These are phyloP conservation scores for Huntiella decipiens DNA, from an alignment of 2,329 filamentous ascomycete genomes.

Conservation along the genomic window DNA sequence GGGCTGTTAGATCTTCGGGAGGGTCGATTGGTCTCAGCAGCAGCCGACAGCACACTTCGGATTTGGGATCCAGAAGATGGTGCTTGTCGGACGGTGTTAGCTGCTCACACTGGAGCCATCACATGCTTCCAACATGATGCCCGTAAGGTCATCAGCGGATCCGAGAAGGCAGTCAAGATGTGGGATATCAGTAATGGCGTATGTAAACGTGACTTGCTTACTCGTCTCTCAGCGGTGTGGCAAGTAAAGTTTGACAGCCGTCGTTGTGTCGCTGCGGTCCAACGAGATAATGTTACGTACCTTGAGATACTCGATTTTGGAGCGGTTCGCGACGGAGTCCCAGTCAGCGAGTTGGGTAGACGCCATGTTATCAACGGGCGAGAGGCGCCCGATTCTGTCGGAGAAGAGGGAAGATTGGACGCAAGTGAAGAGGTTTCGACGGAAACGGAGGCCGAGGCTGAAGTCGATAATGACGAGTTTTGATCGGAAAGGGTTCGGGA, in stretches of 20 bases:
- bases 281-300: slow-evolving; percentile 80
- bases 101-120: slow-evolving; percentile 88
- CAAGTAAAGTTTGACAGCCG: slow-evolving; percentile 96
- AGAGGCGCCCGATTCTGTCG: no score
- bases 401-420: no score
- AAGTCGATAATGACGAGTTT: no score
- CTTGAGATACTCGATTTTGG: slow-evolving; percentile 97
- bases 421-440: no score
- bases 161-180: slow-evolving; percentile 92
- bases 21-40: slow-evolving; percentile 80
- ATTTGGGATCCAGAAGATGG: slow-evolving; percentile 96
- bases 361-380: slow-evolving; percentile 45
- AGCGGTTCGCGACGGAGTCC: slow-evolving; percentile 71
- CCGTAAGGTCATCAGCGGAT: slow-evolving; percentile 90
- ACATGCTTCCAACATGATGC: slow-evolving; percentile 98
- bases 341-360: slow-evolving; percentile 56
- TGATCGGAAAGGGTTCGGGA: no score
- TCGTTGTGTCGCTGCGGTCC: slow-evolving; percentile 87
- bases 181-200: slow-evolving; percentile 90
- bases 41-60: slow-evolving; percentile 81
- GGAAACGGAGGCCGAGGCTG: no score
- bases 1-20: slow-evolving; percentile 78
- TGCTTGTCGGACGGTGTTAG: slow-evolving; percentile 73
- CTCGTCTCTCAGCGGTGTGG: slow-evolving; percentile 92
- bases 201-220: slow-evolving; percentile 80